A percentile compares a stretch with the other conserved stretches of the same genome.
These are phyloP conservation scores for Globisporangium recalcitrans DNA, from an alignment of 352 stramenopile genomes.

Conservation along the genomic window DNA sequence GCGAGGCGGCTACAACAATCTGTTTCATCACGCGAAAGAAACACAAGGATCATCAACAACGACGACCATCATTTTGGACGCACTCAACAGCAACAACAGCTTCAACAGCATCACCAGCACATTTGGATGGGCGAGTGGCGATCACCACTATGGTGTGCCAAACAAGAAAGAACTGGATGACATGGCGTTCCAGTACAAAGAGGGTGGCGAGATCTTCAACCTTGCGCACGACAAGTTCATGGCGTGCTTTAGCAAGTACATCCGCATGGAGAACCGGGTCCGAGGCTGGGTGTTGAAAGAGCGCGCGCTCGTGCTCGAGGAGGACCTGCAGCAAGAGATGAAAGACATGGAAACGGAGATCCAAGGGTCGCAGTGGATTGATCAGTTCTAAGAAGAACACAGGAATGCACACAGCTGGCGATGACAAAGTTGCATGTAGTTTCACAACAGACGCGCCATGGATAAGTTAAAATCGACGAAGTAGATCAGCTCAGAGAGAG, in stretches of 20 bases:
- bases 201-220: constrained; percentile 35
- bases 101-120: not conserved
- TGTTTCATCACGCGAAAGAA: not conserved
- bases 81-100: not conserved
- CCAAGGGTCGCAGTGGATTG: constrained; percentile 15
- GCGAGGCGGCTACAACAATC: not conserved
- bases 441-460: not conserved
- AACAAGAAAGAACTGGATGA: constrained; percentile 33
- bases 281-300: constrained; percentile 43
- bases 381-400: constrained; percentile 7
- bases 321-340: constrained; percentile 58
- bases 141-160: not conserved
- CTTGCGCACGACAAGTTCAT: constrained; percentile 44
- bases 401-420: not conserved
- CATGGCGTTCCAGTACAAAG: constrained; percentile 34
- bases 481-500: not conserved
- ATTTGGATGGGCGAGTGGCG: not conserved
- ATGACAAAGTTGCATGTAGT: not conserved
- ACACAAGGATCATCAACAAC: not conserved
- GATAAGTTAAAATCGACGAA: constrained; percentile 13
- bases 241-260: constrained; percentile 46
- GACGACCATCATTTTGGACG: not conserved
- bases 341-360: constrained; percentile 22
- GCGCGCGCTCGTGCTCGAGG: constrained; percentile 50
- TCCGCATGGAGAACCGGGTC: constrained; percentile 48